Percentiles rank a stretch among this genome's conserved stretches.
Conservation (phyloP, 2,329 filamentous ascomycete species). For the Cladosporium austrohemisphaericum region DNA sequence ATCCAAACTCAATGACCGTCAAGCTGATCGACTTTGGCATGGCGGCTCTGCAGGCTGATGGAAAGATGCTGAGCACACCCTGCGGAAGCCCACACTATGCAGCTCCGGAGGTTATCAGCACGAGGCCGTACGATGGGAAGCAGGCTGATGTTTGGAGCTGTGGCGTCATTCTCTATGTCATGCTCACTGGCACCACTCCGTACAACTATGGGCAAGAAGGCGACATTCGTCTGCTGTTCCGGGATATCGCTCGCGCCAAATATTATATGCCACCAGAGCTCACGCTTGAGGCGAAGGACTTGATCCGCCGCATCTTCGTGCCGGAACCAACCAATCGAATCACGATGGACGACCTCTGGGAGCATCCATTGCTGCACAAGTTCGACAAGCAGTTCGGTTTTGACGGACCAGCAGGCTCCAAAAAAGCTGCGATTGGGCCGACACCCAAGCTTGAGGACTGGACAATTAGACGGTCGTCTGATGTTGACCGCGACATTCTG, state of each 20-base stretch:
- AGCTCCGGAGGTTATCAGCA: conserved; percentile 82
- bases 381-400: conserved; percentile 70
- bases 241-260: conserved; percentile 48
- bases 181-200: conserved; percentile 77
- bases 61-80: conserved; percentile 76
- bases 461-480: conserved; percentile 57
- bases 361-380: conserved; percentile 79
- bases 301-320: conserved; percentile 76
- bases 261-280: conserved; percentile 50
- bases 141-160: conserved; percentile 93
- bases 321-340: conserved; percentile 76
- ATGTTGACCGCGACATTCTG: conserved; percentile 77
- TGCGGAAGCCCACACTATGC: conserved; percentile 97
- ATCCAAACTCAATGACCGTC: conserved; percentile 64
- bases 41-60: conserved; percentile 83
- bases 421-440: conserved; percentile 49
- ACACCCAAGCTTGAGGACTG: conserved; percentile 59
- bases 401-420: conserved; percentile 51
- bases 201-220: conserved; percentile 65
- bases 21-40: conserved; percentile 98
- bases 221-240: conserved; percentile 62
- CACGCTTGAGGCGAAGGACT: conserved; percentile 66
- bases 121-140: conserved; percentile 73
- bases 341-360: conserved; percentile 75
- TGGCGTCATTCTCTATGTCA: conserved; percentile 83